Evolutionary conservation across 768 basidiomycete genomes (phyloP), one percentile per base, ranked within the genome.

Genomic region (Russula lepida): DNA sequence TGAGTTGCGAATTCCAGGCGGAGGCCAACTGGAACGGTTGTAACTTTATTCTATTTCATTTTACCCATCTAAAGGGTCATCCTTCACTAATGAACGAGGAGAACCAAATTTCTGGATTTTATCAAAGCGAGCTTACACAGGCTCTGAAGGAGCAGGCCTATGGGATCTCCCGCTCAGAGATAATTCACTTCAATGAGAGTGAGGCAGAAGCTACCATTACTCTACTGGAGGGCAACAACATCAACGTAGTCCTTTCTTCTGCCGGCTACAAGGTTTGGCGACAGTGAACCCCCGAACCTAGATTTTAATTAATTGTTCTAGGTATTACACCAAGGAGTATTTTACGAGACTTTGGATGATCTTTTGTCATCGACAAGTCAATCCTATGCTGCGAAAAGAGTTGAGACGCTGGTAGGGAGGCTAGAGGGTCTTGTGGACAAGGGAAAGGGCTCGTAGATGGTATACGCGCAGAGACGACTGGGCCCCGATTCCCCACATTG

Each of bases 281-380:
- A 51, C 5, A 27, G 39, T 30, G 27, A 12, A 30, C 44, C 49
- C 11, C n/a, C n/a, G n/a, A 33, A 13, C n/a, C 5, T 6, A 5
- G 6, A 43, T 21, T 55, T 54, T 44, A n/a, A 58, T 44, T 27
- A 17, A 13, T 21, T 27, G 32, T 53, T 64, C 17, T 28, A 66
- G 62, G 32, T 63, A 6, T 39, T 9, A 46, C 19, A 32, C 23
- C 27, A 59, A 32, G 63, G 19, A 33, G 35, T 19, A 39, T 15
- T 39, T 55, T 66, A 58, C 30, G 65, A 66, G 46, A 66, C 63
- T 21, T 39, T 66, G 41, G 65, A 66, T 12, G 56, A 64, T 55
- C 63, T 66, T 7, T 57, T 66, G 46, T 47, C 47, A 28, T 51
- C 51, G 7, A 54, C 19, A n/a, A 66, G 65, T 25, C 56, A 63